Percentiles rank a stretch among this genome's conserved stretches.
These are phyloP conservation scores for Syzygium syzygioides DNA, from an alignment of 441 rosid species.

Conservation along the genomic window DNA sequence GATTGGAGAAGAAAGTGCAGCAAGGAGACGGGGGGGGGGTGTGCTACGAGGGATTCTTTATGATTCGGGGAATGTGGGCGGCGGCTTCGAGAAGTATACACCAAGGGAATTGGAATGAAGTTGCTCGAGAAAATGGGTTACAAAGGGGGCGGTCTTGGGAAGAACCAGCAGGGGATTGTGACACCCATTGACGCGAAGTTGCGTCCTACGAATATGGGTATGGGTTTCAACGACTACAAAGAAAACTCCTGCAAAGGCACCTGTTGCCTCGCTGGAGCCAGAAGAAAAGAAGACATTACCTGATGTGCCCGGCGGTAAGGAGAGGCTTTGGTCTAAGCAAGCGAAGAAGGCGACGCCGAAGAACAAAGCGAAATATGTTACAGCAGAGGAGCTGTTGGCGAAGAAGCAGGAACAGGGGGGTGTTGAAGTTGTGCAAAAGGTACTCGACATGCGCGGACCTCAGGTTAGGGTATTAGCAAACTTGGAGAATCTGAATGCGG, in stretches of 20 bases:
- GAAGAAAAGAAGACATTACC: slow-evolving; percentile 46
- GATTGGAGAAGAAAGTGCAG: slow-evolving; percentile 39
- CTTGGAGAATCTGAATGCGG: slow-evolving; percentile 74
- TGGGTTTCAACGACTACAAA: slow-evolving; percentile 72
- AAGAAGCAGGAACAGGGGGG: slow-evolving; percentile 74
- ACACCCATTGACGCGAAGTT: slow-evolving; percentile 55
- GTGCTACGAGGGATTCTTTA: slow-evolving; percentile 17
- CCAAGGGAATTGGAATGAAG: slow-evolving; percentile 72
- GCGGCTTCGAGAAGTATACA: slow-evolving; percentile 56
- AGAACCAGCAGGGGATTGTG: slow-evolving; percentile 68
- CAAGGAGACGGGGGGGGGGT: slow-evolving; percentile 16
- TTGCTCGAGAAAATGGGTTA: slow-evolving; percentile 85
- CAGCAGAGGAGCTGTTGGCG: slow-evolving; percentile 61
- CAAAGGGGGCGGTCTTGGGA: slow-evolving; percentile 81
- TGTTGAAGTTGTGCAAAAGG: slow-evolving; percentile 71
- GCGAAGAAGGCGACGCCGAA: slow-evolving; percentile 33
- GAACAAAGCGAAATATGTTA: slow-evolving; percentile 26
- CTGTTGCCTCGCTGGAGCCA: slow-evolving; percentile 25
- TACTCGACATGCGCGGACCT: slow-evolving; percentile 84
- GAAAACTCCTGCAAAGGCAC: slow-evolving; percentile 37
- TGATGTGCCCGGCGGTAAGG: slow-evolving; percentile 19
- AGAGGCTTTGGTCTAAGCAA: slow-evolving; percentile 56
- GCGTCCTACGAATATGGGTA: slow-evolving; percentile 76
- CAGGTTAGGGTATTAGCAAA: slow-evolving; percentile 68
- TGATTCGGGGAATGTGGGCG: slow-evolving; percentile 41